Percentiles rank a stretch among this genome's conserved stretches.
Conservation (phyloP, 495 filamentous ascomycete genomes). For the Penicillium desertorum region DNA sequence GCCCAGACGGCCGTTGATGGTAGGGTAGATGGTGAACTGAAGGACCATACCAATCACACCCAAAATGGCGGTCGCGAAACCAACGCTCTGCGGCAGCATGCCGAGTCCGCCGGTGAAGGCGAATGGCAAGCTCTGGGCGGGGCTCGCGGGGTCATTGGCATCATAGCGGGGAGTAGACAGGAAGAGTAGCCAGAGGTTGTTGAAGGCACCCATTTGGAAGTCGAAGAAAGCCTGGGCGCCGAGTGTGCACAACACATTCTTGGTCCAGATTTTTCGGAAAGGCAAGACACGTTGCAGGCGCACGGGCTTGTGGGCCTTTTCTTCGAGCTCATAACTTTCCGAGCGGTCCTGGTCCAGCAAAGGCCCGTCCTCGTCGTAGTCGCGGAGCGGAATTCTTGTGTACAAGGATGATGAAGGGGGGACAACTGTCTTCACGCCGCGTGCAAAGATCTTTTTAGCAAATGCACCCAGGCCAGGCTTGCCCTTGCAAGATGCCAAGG, state of each 20-base stretch:
- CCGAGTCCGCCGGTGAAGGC: slow-evolving; percentile 79
- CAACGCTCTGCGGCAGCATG: slow-evolving; percentile 70
- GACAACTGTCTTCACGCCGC: slow-evolving; percentile 27
- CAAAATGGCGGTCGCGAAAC: slow-evolving; percentile 74
- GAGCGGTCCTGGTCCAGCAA: slow-evolving; percentile 30
- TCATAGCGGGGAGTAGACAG: slow-evolving; percentile 76
- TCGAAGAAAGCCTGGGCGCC: slow-evolving; percentile 67
- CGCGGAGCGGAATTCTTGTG: slow-evolving; percentile 37
- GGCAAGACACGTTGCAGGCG: slow-evolving; percentile 49
- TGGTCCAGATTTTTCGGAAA: slow-evolving; percentile 76
- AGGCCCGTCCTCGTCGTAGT: slow-evolving; percentile 40
- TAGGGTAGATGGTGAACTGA: slow-evolving; percentile 75
- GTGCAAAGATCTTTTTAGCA: slow-evolving; percentile 33
- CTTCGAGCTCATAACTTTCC: slow-evolving; percentile 45
- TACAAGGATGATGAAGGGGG: slow-evolving; percentile 41
- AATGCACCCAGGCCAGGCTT: slow-evolving; percentile 43
- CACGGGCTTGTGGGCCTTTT: slow-evolving; percentile 34
- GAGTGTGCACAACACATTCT: slow-evolving; percentile 69
- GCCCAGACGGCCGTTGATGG: slow-evolving; percentile 64
- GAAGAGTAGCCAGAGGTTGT: slow-evolving; percentile 81
- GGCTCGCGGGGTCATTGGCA: slow-evolving; percentile 41
- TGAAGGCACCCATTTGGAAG: slow-evolving; percentile 78
- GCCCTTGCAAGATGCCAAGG: slow-evolving; percentile 45
- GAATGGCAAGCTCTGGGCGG: slow-evolving; percentile 57
- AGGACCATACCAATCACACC: slow-evolving; percentile 74